Percentiles rank a stretch among this genome's conserved stretches.
Evolutionary conservation across 345 rosid species (phyloP).

Genomic region (Diplotaxis tenuifolia): DNA sequence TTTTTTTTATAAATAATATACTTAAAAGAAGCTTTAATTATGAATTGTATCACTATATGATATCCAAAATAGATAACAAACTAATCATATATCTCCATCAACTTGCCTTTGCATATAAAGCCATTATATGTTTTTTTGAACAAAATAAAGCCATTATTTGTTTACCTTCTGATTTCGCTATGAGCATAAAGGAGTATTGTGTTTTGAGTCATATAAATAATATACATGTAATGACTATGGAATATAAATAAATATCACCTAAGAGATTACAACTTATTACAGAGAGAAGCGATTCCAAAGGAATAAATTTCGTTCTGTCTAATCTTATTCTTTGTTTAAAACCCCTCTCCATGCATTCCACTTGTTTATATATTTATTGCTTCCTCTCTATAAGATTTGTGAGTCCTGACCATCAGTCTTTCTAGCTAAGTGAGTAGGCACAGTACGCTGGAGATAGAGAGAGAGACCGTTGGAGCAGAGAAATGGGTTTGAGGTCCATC

Average conservation of each 20-base stretch:
- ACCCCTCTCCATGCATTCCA: conserved; percentile 23
- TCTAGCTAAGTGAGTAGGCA: conserved; percentile 24
- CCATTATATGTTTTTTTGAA: not conserved
- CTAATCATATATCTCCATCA: conserved; percentile 29
- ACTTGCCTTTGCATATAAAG: conserved; percentile 22
- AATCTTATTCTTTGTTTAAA: conserved; percentile 24
- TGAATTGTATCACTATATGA: conserved; percentile 22
- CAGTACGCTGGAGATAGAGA: not conserved
- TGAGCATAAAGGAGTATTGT: conserved; percentile 16
- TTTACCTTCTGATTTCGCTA: conserved; percentile 9
- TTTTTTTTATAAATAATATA: conserved; percentile 24
- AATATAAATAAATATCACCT: conserved; percentile 42
- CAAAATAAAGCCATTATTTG: conserved; percentile 3
- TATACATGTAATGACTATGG: conserved; percentile 28
- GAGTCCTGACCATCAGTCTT: conserved; percentile 18
- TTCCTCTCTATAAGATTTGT: conserved; percentile 19
- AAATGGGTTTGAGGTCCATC: conserved; percentile 51
- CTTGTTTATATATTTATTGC: conserved; percentile 33
- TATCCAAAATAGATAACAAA: conserved; percentile 25
- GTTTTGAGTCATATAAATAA: conserved; percentile 19
- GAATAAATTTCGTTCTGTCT: conserved; percentile 52
- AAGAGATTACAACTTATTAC: conserved; percentile 34
- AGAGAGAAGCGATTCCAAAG: conserved; percentile 52
- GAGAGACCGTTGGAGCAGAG: conserved; percentile 28
- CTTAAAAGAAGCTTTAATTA: conserved; percentile 18